These are phyloP conservation scores for Pisolithus marmoratus DNA, from an alignment of 768 basidiomycete genomes.

Conservation along the genomic window DNA sequence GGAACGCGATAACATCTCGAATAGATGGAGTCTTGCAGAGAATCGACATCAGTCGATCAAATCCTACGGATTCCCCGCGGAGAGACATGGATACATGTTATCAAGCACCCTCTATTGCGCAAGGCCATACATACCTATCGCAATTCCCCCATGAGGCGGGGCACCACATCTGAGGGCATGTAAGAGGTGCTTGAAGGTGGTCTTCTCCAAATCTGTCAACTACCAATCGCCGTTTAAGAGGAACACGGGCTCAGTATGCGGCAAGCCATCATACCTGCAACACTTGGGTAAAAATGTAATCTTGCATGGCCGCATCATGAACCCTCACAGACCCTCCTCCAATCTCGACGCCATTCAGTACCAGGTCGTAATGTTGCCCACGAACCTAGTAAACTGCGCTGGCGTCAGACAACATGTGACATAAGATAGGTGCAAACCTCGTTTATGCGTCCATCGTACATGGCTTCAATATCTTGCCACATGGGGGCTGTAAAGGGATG, in stretches of 20 bases:
- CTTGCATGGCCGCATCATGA: conserved; percentile 84
- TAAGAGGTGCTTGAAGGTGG: conserved; percentile 77
- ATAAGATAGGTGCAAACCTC: conserved; percentile 32
- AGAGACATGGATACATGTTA: neutral
- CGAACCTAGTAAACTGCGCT: conserved; percentile 51
- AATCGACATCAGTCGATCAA: conserved; percentile 90
- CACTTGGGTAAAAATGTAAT: conserved; percentile 69
- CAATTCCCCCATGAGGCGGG: conserved; percentile 93
- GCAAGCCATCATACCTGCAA: conserved; percentile 54
- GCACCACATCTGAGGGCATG: conserved; percentile 87
- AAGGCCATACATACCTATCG: conserved; percentile 56
- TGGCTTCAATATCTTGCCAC: conserved; percentile 76
- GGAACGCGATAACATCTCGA: conserved; percentile 94
- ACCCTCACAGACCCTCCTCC: conserved; percentile 92
- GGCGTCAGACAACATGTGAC: conserved; percentile 2
- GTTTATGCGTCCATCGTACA: conserved; percentile 67
- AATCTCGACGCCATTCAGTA: conserved; percentile 89
- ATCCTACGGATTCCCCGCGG: conserved; percentile 45
- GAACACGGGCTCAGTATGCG: conserved; percentile 3
- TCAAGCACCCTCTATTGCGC: conserved; percentile 7
- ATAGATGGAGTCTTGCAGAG: conserved; percentile 85
- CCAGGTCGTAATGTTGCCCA: conserved; percentile 95
- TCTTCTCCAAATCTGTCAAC: conserved; percentile 68
- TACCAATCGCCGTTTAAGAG: conserved; percentile 28
- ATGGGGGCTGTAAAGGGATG: conserved; percentile 97